Percentiles rank a stretch among this genome's conserved stretches.
Conservation (phyloP, 257 asterid species). For the Scutellaria baicalensis region DNA sequence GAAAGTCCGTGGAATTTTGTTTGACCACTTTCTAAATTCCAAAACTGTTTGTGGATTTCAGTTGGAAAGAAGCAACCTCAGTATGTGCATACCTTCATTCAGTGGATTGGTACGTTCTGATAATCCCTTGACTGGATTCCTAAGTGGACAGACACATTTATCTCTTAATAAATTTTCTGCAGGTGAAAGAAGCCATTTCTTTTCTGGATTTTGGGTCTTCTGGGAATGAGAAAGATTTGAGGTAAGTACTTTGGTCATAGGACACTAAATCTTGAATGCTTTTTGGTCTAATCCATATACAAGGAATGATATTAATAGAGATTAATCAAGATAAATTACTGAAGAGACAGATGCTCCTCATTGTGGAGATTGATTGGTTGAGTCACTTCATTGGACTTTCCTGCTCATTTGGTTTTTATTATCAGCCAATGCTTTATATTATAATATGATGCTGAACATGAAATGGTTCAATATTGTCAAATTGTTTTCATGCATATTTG, state of each 20-base stretch:
- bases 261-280: background rate
- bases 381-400: no score
- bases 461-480: no score
- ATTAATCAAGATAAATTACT: background rate
- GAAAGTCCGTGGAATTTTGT: background rate
- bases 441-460: no score
- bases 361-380: no score
- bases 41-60: conserved; percentile 31
- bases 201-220: conserved; percentile 53
- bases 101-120: conserved; percentile 47
- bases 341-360: no score
- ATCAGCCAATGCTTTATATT: no score
- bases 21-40: background rate
- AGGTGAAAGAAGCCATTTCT: conserved; percentile 75
- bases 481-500: no score
- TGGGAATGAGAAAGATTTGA: conserved; percentile 34
- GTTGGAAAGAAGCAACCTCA: conserved; percentile 70
- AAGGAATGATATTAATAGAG: background rate
- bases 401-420: no score
- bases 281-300: background rate
- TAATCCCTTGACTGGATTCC: background rate
- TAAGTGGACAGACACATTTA: background rate
- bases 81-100: conserved; percentile 43
- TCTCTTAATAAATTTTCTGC: conserved; percentile 13
- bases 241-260: conserved; percentile 34